Base-by-base conservation (phyloP, 2,329 filamentous ascomycete species). In the Emmonsia crescens region DNA sequence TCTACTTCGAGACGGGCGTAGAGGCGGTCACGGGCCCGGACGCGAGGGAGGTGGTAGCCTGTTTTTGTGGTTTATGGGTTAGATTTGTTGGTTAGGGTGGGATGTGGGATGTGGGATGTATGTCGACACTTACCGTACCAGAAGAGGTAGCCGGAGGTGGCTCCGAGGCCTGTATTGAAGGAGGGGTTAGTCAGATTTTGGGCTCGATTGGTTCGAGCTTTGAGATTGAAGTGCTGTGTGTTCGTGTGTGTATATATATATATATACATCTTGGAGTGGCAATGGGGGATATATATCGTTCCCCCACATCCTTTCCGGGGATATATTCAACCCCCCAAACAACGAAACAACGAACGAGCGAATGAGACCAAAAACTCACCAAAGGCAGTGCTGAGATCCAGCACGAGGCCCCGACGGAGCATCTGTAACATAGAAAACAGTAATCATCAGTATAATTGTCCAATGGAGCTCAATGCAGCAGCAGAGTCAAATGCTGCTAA, bases 31-130 rank as follows among this genome's bases (percentile, higher is more conserved):
- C 84, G 83, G 72, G 80, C 80, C 72, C 83, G 83, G 72, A 85
- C 83, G 67, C 82, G 78, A 71, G 83, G 84, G 61, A 87, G 80
- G 78, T 87, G 84, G 78, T 82, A 86, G 71, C 84, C 83, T 85
- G 16, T 52, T 29, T 42, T 46, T 42, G 46, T 55, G 31, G 6
- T 19, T 2, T 27, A 3, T 19, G 33, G 29, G 29, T 44, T 31
- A 59, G 21, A n/a, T 40, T 14, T 5, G 12, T 27, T 4, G 31
- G 14, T 51, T n/a, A 29, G 27, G 46, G 21, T 36, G 31, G 62
- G 49, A 44, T 19, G 44, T 29, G 21, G 38, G 55, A 36, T 16
- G 33, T 21, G 40, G 51, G 48, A 21, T 9, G 10, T 49, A 42
- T 61, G 57, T 64, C n/a, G 64, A 24, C 70, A 79, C 78, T 64